Evolutionary conservation across 495 filamentous ascomycete species (phyloP).

Genomic region (Daldinia grandis): DNA sequence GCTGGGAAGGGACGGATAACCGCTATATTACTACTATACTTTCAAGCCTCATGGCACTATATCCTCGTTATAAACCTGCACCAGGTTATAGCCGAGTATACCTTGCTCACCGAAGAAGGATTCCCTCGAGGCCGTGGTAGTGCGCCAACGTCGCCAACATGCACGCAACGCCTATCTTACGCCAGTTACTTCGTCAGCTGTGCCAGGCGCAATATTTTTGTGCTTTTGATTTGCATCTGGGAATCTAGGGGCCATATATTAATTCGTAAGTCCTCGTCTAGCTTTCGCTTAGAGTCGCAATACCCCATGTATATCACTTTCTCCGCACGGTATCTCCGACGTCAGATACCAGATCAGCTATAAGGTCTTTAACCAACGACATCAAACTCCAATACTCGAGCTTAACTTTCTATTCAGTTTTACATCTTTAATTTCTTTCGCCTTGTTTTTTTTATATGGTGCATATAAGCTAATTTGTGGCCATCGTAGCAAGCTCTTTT

Average conservation of each 20-base stretch:
- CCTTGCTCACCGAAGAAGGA: neutral
- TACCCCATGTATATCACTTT: neutral
- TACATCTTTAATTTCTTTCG: neutral
- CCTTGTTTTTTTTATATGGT: neutral
- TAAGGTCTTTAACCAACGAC: neutral
- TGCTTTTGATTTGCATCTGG: neutral
- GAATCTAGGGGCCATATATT: neutral
- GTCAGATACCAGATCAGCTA: neutral
- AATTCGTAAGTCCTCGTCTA: neutral
- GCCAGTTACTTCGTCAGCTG: neutral
- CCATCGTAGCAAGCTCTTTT: neutral
- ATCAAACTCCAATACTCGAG: neutral
- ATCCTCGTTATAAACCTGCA: neutral
- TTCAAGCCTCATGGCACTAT: neutral
- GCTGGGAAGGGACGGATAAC: neutral
- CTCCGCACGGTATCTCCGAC: conserved; percentile 11
- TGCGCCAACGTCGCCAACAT: neutral
- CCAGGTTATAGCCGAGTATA: neutral
- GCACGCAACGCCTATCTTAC: neutral
- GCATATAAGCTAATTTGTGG: neutral
- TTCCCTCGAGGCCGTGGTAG: conserved; percentile 5
- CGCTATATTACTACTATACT: neutral
- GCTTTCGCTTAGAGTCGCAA: conserved; percentile 7
- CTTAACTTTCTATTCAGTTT: neutral
- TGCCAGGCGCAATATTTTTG: neutral